Conservation (phyloP, 2,329 filamentous ascomycete genomes). For the Ilyonectria robusta region DNA sequence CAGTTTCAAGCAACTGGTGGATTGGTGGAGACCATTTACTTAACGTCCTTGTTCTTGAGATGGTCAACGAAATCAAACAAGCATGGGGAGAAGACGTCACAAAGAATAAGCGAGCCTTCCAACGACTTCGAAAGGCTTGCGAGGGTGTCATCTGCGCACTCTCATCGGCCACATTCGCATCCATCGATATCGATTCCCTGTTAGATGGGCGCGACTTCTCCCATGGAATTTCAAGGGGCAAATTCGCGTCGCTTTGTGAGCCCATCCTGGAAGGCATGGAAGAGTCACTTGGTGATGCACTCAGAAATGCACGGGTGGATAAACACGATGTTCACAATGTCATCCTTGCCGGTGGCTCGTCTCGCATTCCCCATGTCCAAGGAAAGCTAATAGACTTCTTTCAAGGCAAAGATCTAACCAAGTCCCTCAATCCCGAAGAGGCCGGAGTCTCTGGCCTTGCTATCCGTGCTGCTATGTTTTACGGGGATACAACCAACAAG, state of each 20-base stretch:
- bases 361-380: not conserved
- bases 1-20: not conserved
- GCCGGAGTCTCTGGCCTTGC: not conserved
- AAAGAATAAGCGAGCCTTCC: not conserved
- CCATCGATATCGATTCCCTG: not conserved
- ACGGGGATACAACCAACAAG: not conserved
- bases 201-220: not conserved
- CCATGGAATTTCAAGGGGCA: not conserved
- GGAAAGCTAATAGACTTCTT: not conserved
- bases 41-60: not conserved
- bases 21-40: not conserved
- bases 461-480: not conserved
- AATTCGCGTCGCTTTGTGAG: not conserved
- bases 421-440: not conserved
- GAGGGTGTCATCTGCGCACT: not conserved
- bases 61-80: not conserved
- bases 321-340: not conserved
- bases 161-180: not conserved
- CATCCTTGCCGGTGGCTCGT: not conserved
- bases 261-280: not conserved
- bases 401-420: not conserved
- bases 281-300: not conserved
- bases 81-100: not conserved
- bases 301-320: not conserved
- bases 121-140: not conserved